Evolutionary conservation across 2,329 filamentous ascomycete genomes (phyloP).

Genomic region (Colletotrichum caudatum): DNA sequence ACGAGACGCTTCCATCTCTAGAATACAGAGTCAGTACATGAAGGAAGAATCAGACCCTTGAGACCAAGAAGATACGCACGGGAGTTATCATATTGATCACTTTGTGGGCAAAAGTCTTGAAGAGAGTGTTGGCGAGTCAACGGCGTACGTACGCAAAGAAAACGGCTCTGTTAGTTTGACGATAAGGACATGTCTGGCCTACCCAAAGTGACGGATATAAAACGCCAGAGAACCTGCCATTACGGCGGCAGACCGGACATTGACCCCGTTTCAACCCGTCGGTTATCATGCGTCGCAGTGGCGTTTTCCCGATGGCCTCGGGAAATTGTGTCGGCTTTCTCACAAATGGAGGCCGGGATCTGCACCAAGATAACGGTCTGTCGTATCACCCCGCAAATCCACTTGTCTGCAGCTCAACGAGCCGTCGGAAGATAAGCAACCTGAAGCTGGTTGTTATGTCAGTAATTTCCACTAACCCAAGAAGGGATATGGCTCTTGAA

Average conservation of each 20-base stretch:
- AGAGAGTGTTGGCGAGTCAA: neutral
- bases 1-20: conserved; percentile 45
- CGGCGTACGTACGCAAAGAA: neutral
- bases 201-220: conserved; percentile 23
- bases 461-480: no score
- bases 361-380: conserved; percentile 1
- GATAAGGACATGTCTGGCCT: neutral
- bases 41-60: no score
- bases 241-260: neutral
- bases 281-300: conserved; percentile 20
- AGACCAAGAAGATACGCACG: neutral
- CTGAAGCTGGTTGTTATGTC: neutral
- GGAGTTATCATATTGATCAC: conserved; percentile 26
- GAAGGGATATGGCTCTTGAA: no score
- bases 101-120: neutral
- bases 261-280: neutral
- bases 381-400: conserved; percentile 19
- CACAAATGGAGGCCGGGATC: neutral
- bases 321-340: conserved; percentile 30
- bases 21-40: neutral
- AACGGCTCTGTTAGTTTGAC: neutral
- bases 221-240: neutral
- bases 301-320: conserved; percentile 28
- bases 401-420: neutral
- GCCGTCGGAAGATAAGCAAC: conserved; percentile 1